phyloP scores from a whole-genome alignment of 371 early-diverging fungal species.

The Umbelopsis sp. region DNA sequence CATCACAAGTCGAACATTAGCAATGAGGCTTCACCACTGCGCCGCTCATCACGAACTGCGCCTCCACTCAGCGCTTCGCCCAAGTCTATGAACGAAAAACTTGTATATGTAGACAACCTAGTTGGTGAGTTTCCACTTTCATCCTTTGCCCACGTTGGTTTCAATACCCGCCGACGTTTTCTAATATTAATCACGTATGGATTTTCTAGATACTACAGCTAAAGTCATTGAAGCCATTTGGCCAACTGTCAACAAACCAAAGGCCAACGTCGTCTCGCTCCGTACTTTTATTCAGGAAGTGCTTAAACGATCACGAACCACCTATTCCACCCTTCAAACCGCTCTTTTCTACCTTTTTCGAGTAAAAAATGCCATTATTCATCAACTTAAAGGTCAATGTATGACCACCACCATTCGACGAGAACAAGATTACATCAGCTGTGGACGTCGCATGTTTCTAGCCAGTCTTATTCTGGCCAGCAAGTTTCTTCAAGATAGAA shows the following conservation, averaged over 20 bases:
- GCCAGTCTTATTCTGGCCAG: constrained; percentile 78
- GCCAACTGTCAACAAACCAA: constrained; percentile 41
- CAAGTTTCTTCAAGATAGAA: constrained; percentile 79
- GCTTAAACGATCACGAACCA: constrained; percentile 75
- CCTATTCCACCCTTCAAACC: constrained; percentile 79
- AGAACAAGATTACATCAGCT: constrained; percentile 47
- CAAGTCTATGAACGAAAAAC: constrained; percentile 22
- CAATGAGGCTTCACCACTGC: constrained; percentile 17
- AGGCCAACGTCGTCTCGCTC: constrained; percentile 63
- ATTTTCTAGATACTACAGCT: constrained; percentile 56
- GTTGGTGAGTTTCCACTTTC: constrained; percentile 38
- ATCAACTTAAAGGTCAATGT: neutral
- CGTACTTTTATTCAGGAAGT: constrained; percentile 78
- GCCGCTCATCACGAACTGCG: constrained; percentile 18
- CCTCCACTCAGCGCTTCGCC: neutral
- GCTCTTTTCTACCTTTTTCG: constrained; percentile 73
- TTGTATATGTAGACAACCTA: constrained; percentile 47
- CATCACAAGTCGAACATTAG: neutral
- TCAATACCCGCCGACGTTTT: neutral
- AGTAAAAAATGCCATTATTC: constrained; percentile 39
- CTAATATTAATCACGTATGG: neutral
- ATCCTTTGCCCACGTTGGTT: constrained; percentile 11
- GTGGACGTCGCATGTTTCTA: constrained; percentile 82
- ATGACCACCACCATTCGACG: neutral
- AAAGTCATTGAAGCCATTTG: constrained; percentile 67